phyloP scores from a whole-genome alignment of 2,329 filamentous ascomycete species.

The Epichloe aotearoae region DNA sequence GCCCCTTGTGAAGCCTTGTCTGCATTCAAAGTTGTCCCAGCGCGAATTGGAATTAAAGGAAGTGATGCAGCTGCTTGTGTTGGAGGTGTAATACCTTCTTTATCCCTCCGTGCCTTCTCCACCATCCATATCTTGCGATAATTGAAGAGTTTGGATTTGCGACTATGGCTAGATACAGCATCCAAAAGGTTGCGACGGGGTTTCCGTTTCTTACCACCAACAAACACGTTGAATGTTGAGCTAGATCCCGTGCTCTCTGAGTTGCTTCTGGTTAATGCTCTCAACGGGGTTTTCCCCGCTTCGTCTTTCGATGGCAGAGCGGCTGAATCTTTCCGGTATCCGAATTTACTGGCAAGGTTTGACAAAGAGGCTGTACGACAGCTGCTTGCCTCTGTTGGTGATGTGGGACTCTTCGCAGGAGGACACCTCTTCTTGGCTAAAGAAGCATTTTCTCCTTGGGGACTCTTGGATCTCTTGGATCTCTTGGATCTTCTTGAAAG shows the following conservation, averaged over 20 bases:
- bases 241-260: neutral
- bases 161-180: conserved; percentile 27
- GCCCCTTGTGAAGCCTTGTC: neutral
- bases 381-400: neutral
- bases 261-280: neutral
- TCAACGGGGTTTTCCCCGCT: neutral
- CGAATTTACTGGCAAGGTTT: neutral
- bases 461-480: neutral
- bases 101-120: conserved; percentile 6
- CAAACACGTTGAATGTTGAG: conserved; percentile 29
- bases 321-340: neutral
- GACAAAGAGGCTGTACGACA: neutral
- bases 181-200: conserved; percentile 23
- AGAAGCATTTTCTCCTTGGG: neutral
- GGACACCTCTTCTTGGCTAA: neutral
- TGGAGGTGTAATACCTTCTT: conserved; percentile 4
- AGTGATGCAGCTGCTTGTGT: neutral
- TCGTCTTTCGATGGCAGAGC: neutral
- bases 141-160: conserved; percentile 26
- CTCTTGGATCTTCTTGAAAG: neutral
- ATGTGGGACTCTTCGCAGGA: neutral
- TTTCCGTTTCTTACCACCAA: conserved; percentile 27
- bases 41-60: neutral
- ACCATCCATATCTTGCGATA: conserved; percentile 3
- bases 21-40: neutral